A percentile compares a stretch with the other conserved stretches of the same genome.
Conservation (phyloP, 2,329 filamentous ascomycete species). For the Ceratocystis diversiconidia region DNA sequence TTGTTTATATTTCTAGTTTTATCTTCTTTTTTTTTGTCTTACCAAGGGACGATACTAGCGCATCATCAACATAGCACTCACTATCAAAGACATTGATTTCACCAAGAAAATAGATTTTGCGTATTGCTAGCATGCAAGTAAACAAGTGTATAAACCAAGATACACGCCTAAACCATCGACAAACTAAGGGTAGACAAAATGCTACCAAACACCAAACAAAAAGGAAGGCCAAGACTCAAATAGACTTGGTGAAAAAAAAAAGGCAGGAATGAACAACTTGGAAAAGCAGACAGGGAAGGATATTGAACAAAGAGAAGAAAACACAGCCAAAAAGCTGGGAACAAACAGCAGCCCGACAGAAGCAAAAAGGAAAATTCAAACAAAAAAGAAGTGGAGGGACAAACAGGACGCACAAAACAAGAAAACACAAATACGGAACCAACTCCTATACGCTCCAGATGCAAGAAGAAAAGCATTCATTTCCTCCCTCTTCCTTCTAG, state of each 20-base stretch:
- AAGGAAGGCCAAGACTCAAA: not conserved
- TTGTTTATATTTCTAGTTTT: not conserved
- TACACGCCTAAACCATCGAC: not conserved
- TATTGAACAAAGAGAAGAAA: constrained; percentile 20
- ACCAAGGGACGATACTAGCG: not conserved
- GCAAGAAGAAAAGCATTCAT: not conserved
- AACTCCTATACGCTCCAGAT: constrained; percentile 7
- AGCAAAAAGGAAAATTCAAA: not conserved
- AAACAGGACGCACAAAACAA: not conserved
- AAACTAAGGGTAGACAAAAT: not conserved
- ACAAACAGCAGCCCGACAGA: constrained; percentile 13
- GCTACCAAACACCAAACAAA: not conserved
- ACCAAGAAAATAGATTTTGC: not conserved
- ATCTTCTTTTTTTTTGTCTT: not conserved
- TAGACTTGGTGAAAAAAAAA: constrained; percentile 1
- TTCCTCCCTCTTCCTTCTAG: not conserved
- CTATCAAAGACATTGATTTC: not conserved
- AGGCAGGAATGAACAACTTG: constrained; percentile 5
- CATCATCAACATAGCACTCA: not conserved
- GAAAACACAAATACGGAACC: constrained; percentile 16
- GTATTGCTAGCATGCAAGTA: not conserved
- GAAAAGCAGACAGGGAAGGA: constrained; percentile 18
- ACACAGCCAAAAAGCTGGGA: constrained; percentile 16
- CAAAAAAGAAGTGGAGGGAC: not conserved
- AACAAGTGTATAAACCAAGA: constrained; percentile 1